These are phyloP conservation scores for Quercus agrifolia DNA, from an alignment of 306 rosid genomes.

Conservation along the genomic window DNA sequence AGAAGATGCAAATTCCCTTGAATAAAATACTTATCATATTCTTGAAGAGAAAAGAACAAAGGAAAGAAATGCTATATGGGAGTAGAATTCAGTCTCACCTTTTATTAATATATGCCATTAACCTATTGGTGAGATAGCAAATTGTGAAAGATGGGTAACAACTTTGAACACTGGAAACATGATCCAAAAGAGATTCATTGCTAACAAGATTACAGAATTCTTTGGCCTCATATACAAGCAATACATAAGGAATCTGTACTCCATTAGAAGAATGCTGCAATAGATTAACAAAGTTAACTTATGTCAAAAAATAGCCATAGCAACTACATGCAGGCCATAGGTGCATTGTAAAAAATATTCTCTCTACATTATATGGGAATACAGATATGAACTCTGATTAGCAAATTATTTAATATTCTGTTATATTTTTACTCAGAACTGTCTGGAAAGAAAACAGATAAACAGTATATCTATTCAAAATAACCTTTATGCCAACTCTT, in stretches of 20 bases:
- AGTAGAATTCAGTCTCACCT: slow-evolving; percentile 45
- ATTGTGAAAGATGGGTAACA: slow-evolving; percentile 74
- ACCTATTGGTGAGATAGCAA: slow-evolving; percentile 79
- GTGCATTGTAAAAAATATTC: not conserved
- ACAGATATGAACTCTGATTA: not conserved
- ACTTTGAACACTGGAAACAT: slow-evolving; percentile 54
- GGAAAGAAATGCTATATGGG: not conserved
- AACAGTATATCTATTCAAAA: not conserved
- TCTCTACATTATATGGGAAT: not conserved
- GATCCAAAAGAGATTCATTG: slow-evolving; percentile 57
- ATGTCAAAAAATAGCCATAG: not conserved
- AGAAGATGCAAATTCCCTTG: not conserved
- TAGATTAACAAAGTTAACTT: not conserved
- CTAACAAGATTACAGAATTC: slow-evolving; percentile 63
- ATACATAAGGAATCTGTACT: slow-evolving; percentile 60
- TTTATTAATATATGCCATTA: slow-evolving; percentile 74
- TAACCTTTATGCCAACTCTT: not conserved
- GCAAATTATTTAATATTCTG: not conserved
- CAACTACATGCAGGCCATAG: not conserved
- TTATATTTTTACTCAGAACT: not conserved
- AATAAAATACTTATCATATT: not conserved
- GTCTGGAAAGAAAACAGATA: not conserved
- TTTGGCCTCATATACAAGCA: slow-evolving; percentile 74
- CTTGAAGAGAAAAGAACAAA: not conserved
- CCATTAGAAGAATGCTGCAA: slow-evolving; percentile 59